Conservation (phyloP, 2,329 filamentous ascomycete genomes). For the Tolypocladium endophyticum region DNA sequence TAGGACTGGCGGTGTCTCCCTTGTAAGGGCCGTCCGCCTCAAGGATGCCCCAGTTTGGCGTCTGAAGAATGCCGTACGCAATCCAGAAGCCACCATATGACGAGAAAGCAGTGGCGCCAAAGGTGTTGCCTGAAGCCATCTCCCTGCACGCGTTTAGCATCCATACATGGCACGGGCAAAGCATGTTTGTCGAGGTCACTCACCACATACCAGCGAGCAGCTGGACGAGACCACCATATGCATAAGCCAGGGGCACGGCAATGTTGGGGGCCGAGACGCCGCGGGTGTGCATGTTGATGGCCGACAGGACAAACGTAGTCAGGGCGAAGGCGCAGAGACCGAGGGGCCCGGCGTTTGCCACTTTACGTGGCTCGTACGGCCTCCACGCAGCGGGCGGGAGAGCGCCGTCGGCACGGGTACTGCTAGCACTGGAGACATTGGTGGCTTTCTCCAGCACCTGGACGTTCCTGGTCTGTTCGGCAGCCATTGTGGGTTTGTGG, state of each 20-base stretch:
- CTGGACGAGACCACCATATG: slow-evolving; percentile 70
- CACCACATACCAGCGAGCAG: slow-evolving; percentile 81
- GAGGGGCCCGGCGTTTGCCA: slow-evolving; percentile 70
- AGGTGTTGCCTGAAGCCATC: slow-evolving; percentile 81
- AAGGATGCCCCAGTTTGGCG: slow-evolving; percentile 54
- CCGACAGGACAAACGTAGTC: slow-evolving; percentile 70
- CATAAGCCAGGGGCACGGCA: slow-evolving; percentile 58
- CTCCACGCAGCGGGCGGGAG: slow-evolving; percentile 62
- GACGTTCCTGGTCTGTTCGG: too few species aligned
- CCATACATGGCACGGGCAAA: neutral
- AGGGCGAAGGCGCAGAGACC: slow-evolving; percentile 71
- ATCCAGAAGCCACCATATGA: slow-evolving; percentile 84
- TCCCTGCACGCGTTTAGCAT: slow-evolving; percentile 43
- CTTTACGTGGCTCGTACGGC: slow-evolving; percentile 54
- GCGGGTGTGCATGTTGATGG: slow-evolving; percentile 59
- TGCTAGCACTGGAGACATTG: too few species aligned
- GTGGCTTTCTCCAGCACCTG: too few species aligned
- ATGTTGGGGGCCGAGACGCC: slow-evolving; percentile 52
- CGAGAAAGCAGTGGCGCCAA: slow-evolving; percentile 70
- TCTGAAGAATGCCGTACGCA: slow-evolving; percentile 60
- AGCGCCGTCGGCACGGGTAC: slow-evolving; percentile 50
- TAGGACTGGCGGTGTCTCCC: slow-evolving; percentile 38
- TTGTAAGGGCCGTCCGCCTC: slow-evolving; percentile 33
- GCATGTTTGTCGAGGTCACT: slow-evolving; percentile 16
- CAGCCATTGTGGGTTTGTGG: too few species aligned